phyloP scores from a whole-genome alignment of 495 filamentous ascomycete species.

The Aspergillus diversus region DNA sequence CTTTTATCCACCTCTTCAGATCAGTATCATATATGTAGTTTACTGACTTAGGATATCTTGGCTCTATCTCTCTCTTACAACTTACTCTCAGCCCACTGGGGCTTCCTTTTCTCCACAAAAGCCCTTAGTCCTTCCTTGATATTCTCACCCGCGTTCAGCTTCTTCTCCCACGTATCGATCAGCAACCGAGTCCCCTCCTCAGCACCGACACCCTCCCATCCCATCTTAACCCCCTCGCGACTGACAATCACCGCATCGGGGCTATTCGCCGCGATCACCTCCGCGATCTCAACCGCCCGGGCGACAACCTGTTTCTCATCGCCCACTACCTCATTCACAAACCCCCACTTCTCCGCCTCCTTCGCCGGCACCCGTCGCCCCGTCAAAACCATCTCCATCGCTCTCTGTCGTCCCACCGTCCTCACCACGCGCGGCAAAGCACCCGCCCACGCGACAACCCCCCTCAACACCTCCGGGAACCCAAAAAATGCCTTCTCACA shows the following conservation, averaged over 20 bases:
- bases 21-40: not conserved
- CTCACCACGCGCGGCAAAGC: conserved; percentile 72
- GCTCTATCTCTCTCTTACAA: conserved; percentile 45
- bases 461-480: conserved; percentile 72
- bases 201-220: conserved; percentile 70
- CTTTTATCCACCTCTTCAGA: not conserved
- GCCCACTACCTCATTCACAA: conserved; percentile 69
- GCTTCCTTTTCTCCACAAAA: conserved; percentile 81
- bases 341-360: conserved; percentile 68
- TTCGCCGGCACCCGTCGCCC: conserved; percentile 60
- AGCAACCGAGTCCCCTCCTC: conserved; percentile 65
- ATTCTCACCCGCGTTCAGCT: conserved; percentile 74
- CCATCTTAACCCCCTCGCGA: conserved; percentile 69
- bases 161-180: conserved; percentile 58
- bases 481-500: conserved; percentile 56
- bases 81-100: conserved; percentile 78
- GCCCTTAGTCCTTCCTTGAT: conserved; percentile 77
- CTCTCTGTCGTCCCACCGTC: conserved; percentile 68
- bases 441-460: conserved; percentile 73
- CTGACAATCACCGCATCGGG: conserved; percentile 75
- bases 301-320: conserved; percentile 51
- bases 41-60: conserved; percentile 17
- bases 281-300: conserved; percentile 57
- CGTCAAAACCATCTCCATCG: conserved; percentile 75
- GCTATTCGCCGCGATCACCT: conserved; percentile 56